These are phyloP conservation scores for Hypomyces perniciosus DNA, from an alignment of 2,329 filamentous ascomycete genomes.

Conservation along the genomic window DNA sequence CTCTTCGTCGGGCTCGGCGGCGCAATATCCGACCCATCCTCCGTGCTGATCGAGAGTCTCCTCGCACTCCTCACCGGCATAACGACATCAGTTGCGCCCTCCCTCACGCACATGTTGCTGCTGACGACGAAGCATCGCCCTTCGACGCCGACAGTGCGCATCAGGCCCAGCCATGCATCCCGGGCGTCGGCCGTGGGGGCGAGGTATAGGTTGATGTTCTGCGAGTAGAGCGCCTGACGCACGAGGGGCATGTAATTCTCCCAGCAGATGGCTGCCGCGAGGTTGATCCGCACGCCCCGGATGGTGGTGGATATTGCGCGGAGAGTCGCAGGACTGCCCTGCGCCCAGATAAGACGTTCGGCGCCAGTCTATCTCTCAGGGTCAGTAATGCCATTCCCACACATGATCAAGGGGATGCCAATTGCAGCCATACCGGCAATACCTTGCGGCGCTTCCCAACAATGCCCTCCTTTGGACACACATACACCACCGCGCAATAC, in stretches of 20 bases:
- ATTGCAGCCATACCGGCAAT: constrained; percentile 60
- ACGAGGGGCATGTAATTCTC: constrained; percentile 94
- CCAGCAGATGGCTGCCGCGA: constrained; percentile 90
- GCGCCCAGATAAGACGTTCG: constrained; percentile 83
- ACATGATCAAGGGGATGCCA: not conserved
- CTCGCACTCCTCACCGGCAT: constrained; percentile 2
- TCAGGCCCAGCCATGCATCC: constrained; percentile 75
- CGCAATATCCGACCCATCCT: constrained; percentile 24
- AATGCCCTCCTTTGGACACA: constrained; percentile 66
- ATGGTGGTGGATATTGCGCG: constrained; percentile 74
- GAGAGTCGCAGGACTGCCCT: constrained; percentile 73
- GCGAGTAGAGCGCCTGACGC: constrained; percentile 74
- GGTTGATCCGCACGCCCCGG: constrained; percentile 69
- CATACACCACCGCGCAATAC: constrained; percentile 78
- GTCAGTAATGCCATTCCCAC: constrained; percentile 1
- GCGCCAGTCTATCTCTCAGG: constrained; percentile 54
- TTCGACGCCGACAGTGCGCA: constrained; percentile 76
- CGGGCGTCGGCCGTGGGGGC: constrained; percentile 83
- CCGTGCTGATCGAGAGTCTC: not conserved
- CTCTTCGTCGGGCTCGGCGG: constrained; percentile 24
- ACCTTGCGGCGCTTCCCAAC: constrained; percentile 87
- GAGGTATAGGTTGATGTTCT: constrained; percentile 88
- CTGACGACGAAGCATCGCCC: constrained; percentile 80
- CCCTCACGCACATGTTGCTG: constrained; percentile 69
- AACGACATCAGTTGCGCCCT: not conserved